Evolutionary conservation across 345 rosid genomes (phyloP).

Genomic region (Laguncularia racemosa): DNA sequence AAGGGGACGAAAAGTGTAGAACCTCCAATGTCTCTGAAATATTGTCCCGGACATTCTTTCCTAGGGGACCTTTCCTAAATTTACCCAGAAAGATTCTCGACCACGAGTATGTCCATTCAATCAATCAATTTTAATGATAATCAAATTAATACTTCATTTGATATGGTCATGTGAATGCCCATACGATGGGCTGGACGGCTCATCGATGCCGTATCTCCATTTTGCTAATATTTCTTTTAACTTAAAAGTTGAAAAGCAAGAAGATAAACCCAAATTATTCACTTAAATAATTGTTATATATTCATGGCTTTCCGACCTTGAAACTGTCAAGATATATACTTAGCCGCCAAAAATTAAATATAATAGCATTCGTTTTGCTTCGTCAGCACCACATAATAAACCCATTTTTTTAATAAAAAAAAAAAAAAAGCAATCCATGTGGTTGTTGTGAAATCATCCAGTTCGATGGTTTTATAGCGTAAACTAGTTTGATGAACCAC

Average conservation of each 20-base stretch:
- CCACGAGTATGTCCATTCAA: constrained; percentile 54
- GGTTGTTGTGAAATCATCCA: constrained; percentile 12
- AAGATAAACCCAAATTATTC: constrained; percentile 6
- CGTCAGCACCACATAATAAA: background rate
- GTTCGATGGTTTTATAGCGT: background rate
- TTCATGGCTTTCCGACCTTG: constrained; percentile 16
- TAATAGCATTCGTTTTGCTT: background rate
- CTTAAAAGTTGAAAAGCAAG: constrained; percentile 9
- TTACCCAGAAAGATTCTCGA: constrained; percentile 61
- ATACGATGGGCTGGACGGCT: no score
- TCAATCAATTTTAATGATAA: background rate
- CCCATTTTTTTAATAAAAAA: background rate
- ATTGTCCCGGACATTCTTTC: constrained; percentile 54
- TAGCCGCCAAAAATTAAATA: constrained; percentile 12
- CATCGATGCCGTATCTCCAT: no score
- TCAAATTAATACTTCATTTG: no score
- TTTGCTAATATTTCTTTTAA: constrained; percentile 1
- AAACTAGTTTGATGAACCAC: constrained; percentile 12
- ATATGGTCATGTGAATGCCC: no score
- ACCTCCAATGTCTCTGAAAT: constrained; percentile 60
- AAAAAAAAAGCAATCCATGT: no score
- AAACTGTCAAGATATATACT: constrained; percentile 9
- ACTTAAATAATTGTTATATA: background rate
- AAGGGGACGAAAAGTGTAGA: constrained; percentile 61
- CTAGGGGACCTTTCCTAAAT: constrained; percentile 37